Percentiles rank a stretch among this genome's conserved stretches.
Conservation (phyloP, 2,329 filamentous ascomycete species). For the Penicillium psychrosexuale region DNA sequence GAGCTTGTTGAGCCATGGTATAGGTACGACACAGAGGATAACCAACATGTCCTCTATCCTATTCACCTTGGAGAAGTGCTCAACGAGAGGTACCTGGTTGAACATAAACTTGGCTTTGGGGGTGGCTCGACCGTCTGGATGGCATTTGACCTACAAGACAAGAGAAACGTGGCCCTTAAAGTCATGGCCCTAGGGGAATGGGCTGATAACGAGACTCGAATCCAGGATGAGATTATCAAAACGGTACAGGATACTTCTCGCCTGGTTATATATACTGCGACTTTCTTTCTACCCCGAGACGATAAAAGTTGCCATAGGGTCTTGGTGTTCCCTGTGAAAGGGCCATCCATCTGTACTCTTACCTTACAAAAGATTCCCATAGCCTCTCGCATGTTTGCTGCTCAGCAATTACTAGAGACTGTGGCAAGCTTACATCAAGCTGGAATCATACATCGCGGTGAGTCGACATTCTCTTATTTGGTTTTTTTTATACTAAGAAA, state of each 20-base stretch:
- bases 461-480: constrained; percentile 7
- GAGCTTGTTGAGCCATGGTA: constrained; percentile 19
- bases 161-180: constrained; percentile 25
- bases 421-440: constrained; percentile 27
- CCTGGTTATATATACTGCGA: constrained; percentile 20
- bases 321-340: constrained; percentile 24
- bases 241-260: constrained; percentile 17
- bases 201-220: constrained; percentile 17
- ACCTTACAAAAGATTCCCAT: constrained; percentile 15
- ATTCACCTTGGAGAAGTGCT: constrained; percentile 6
- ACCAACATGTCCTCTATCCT: constrained; percentile 17
- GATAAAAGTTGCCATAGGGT: constrained; percentile 17
- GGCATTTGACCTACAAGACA: constrained; percentile 20
- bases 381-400: constrained; percentile 27
- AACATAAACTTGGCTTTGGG: constrained; percentile 26
- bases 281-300: constrained; percentile 18
- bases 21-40: constrained; percentile 15
- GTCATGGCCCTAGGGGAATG: constrained; percentile 19
- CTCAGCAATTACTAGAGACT: constrained; percentile 26
- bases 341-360: constrained; percentile 16
- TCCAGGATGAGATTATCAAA: constrained; percentile 22
- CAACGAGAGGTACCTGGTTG: constrained; percentile 19
- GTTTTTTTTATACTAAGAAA: constrained; percentile 9
- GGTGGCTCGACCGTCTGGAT: constrained; percentile 29
- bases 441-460: constrained; percentile 28